Conservation (phyloP, 179 eudicot genomes). For the Silene vulgaris region DNA sequence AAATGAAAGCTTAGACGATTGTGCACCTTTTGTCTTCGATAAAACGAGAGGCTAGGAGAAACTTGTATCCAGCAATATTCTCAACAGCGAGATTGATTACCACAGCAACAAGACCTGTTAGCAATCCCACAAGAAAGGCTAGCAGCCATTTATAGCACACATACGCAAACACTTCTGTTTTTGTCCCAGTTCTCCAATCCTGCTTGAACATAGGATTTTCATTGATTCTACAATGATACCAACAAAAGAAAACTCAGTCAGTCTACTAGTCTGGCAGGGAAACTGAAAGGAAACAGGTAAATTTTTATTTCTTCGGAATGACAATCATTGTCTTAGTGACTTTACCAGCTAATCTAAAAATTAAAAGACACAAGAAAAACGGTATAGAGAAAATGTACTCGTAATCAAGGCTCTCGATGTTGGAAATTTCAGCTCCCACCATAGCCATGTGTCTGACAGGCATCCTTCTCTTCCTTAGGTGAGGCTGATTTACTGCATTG, state of each 20-base stretch:
- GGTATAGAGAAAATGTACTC: conserved; percentile 41
- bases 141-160: conserved; percentile 69
- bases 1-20: not conserved
- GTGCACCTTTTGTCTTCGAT: conserved; percentile 53
- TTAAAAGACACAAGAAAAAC: not conserved
- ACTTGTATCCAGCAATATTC: conserved; percentile 82
- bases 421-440: conserved; percentile 81
- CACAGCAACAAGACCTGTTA: conserved; percentile 70
- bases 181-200: conserved; percentile 87
- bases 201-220: conserved; percentile 90
- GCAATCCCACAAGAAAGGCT: conserved; percentile 70
- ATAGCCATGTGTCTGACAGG: conserved; percentile 69
- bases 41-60: conserved; percentile 50
- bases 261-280: not conserved
- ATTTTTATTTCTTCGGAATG: too few relatives aligned
- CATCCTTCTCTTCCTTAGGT: conserved; percentile 59
- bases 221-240: conserved; percentile 56
- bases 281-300: not conserved
- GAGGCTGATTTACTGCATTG: conserved; percentile 50
- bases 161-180: conserved; percentile 69
- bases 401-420: conserved; percentile 85
- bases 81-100: conserved; percentile 79
- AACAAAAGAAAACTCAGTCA: not conserved
- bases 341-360: not conserved
- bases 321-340: too few relatives aligned